Evolutionary conservation across 805 yeast genomes (phyloP).

Genomic region (Schwanniomyces polymorphus): DNA sequence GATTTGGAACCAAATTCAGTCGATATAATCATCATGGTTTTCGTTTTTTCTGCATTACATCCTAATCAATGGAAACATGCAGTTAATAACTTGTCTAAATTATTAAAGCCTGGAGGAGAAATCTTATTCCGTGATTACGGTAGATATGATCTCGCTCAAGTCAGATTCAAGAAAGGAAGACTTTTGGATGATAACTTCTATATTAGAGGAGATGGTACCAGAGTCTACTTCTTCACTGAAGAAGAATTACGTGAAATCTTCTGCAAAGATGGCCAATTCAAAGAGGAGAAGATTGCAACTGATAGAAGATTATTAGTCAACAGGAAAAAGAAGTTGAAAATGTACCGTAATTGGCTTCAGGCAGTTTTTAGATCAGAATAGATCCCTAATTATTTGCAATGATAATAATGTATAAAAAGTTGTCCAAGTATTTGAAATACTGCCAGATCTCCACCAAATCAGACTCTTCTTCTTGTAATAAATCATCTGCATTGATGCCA

Average conservation of each 20-base stretch:
- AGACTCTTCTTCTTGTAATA: constrained; percentile 12
- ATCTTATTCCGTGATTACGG: constrained; percentile 93
- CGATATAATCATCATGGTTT: constrained; percentile 92
- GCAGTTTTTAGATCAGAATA: constrained; percentile 63
- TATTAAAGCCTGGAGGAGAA: constrained; percentile 91
- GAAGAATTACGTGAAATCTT: constrained; percentile 83
- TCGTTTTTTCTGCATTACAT: constrained; percentile 87
- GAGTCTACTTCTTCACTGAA: constrained; percentile 96
- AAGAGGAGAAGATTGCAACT: constrained; percentile 77
- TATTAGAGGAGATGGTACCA: constrained; percentile 95
- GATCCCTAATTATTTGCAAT: constrained; percentile 5
- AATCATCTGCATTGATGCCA: constrained; percentile 24
- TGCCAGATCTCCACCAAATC: constrained; percentile 29
- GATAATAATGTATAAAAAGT: constrained; percentile 34
- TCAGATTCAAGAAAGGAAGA: constrained; percentile 86
- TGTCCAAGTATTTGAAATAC: constrained; percentile 33
- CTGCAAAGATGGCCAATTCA: constrained; percentile 45
- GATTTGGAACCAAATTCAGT: constrained; percentile 78
- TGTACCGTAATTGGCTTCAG: constrained; percentile 97
- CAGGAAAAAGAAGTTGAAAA: constrained; percentile 86
- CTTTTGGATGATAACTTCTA: constrained; percentile 89
- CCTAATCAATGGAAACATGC: constrained; percentile 92
- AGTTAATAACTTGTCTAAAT: constrained; percentile 61
- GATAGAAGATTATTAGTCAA: constrained; percentile 91
- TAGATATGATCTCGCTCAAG: constrained; percentile 92